Evolutionary conservation across 176 grass and related monocot genomes (phyloP).

Genomic region (Lolium multiflorum): DNA sequence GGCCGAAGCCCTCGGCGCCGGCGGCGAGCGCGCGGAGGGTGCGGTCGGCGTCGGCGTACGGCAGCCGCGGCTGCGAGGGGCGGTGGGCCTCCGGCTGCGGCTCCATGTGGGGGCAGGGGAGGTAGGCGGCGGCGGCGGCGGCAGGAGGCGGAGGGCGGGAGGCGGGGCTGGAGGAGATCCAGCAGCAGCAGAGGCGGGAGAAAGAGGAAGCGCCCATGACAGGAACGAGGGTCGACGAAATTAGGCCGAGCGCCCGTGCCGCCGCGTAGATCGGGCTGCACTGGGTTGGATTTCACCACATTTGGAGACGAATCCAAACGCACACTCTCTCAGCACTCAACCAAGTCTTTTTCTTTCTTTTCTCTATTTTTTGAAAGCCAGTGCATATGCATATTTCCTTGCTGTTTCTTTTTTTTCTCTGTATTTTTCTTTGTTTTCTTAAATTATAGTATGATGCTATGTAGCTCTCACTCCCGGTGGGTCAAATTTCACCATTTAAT

Average conservation of each 20-base stretch:
- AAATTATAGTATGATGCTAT: no score
- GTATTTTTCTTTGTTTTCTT: no score
- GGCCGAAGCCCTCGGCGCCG: conserved; percentile 65
- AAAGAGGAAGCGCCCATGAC: not conserved
- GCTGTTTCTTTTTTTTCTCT: no score
- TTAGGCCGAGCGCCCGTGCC: not conserved
- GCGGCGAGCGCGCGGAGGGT: conserved; percentile 46
- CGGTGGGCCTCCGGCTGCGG: not conserved
- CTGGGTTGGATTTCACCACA: not conserved
- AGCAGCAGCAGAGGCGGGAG: conserved; percentile 27
- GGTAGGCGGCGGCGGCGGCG: not conserved
- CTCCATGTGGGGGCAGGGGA: not conserved
- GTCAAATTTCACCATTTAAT: no score
- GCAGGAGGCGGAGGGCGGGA: not conserved
- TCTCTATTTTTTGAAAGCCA: not conserved
- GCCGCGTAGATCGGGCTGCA: not conserved
- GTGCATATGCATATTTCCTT: no score
- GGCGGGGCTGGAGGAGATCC: conserved; percentile 4
- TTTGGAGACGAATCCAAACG: not conserved
- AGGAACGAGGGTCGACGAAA: not conserved
- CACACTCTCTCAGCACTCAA: not conserved
- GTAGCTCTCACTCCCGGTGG: no score
- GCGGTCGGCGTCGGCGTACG: conserved; percentile 33
- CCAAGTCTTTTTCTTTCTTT: not conserved
- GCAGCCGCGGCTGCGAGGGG: not conserved